Evolutionary conservation across 345 rosid species (phyloP).

Genomic region (Acer saccharum): DNA sequence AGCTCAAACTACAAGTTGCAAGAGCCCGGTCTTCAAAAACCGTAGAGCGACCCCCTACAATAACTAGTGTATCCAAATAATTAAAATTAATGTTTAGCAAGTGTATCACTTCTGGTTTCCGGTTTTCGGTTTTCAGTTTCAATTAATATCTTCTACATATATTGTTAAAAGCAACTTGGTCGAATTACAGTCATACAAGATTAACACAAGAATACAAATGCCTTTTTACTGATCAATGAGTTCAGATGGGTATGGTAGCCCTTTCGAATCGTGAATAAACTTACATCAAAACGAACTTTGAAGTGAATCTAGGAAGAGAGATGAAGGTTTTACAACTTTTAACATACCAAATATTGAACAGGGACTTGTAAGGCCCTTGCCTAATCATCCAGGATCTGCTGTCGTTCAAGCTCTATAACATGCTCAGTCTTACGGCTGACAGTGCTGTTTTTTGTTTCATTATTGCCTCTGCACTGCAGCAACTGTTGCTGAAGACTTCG

Average conservation of each 20-base stretch:
- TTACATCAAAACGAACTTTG: constrained; percentile 16
- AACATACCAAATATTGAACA: constrained; percentile 18
- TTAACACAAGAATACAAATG: constrained; percentile 1
- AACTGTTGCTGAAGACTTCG: constrained; percentile 63
- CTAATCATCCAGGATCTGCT: constrained; percentile 61
- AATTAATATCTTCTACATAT: not conserved
- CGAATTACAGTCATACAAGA: not conserved
- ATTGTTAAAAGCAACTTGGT: not conserved
- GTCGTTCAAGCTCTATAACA: constrained; percentile 58
- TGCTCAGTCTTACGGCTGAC: constrained; percentile 39
- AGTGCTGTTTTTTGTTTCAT: constrained; percentile 41
- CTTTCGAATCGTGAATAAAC: constrained; percentile 6
- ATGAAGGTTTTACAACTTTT: constrained; percentile 18
- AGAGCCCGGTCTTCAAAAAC: too few relatives aligned
- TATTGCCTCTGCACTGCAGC: constrained; percentile 52
- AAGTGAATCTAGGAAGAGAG: constrained; percentile 8
- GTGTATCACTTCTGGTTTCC: not conserved
- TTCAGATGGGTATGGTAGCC: not conserved
- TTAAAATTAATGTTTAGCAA: not conserved
- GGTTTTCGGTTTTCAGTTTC: not conserved
- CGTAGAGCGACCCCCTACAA: too few relatives aligned
- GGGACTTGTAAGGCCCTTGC: constrained; percentile 12
- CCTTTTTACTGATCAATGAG: constrained; percentile 7
- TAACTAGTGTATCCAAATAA: too few relatives aligned
- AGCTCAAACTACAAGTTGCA: too few relatives aligned